Base-by-base conservation (phyloP, 176 grass and related monocot species). In the Zizania latifolia region DNA sequence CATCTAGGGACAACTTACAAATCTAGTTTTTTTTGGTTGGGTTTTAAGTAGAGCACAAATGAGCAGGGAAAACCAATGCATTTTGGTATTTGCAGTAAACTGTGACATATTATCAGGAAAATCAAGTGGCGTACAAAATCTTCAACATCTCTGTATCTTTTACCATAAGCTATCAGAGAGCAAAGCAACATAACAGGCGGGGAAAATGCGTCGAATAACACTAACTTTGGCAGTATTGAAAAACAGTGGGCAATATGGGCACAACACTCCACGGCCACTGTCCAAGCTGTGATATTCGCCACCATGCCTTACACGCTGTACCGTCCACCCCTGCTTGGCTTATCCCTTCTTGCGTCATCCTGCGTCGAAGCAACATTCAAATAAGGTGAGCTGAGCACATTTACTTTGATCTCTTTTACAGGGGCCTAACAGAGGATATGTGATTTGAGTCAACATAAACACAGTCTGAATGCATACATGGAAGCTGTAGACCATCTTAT, bases 401-500 rank as follows among this genome's bases (percentile, higher is more conserved):
- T n/a, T n/a, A 23, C 48, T 38, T 11, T 23, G 12, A 70, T 17
- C 5, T 67, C 19, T 26, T 36, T 60, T 74, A 70, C 4, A 66
- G 19, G 15, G 41, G 58, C 36, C 10, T 34, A 61, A 45, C 6
- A 27, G 5, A 78, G 14, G 38, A 68, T 2, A n/a, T 0, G n/a
- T 22, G 28, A 65, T 39, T 30, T 24, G 24, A 4, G 33, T 16
- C 30, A 28, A 32, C 23, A 17, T 63, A 66, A 56, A 36, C 13
- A n/a, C n/a, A 68, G 22, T 82, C 10, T 30, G 17, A 58, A 84
- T 15, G 77, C 87, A 57, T 99, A 99, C 95, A 82, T 94, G 91
- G 83, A 99, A 92, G 70, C 76, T 99, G 87, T 99, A 94, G 62
- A 80, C 73, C 73, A 99, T 92, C 82, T 99, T 99, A 62, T 99